Evolutionary conservation across 768 basidiomycete genomes (phyloP).

Genomic region (Lentinula detonsa): DNA sequence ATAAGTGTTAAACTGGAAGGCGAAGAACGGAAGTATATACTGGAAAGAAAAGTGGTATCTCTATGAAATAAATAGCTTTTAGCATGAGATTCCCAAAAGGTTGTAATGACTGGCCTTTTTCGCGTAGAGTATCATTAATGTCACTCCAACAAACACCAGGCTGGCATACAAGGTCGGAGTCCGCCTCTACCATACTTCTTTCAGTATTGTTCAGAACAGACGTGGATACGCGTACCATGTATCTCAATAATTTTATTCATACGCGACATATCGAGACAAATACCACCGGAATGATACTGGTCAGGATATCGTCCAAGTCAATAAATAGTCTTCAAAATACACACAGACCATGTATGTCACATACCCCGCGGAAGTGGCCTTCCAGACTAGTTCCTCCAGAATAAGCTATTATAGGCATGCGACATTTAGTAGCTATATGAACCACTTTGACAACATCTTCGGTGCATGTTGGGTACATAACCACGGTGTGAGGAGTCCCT

Average conservation of each 20-base stretch:
- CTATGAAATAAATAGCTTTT: slow-evolving; percentile 19
- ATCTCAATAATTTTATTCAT: slow-evolving; percentile 81
- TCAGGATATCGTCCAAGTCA: too few species aligned
- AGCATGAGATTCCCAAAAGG: neutral
- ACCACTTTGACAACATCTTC: slow-evolving; percentile 77
- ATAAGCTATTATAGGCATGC: slow-evolving; percentile 73
- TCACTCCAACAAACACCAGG: slow-evolving; percentile 67
- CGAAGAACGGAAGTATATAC: slow-evolving; percentile 27
- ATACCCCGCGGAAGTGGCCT: slow-evolving; percentile 64
- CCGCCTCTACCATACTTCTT: slow-evolving; percentile 40
- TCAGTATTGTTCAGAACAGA: neutral
- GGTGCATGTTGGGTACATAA: neutral
- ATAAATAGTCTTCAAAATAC: neutral
- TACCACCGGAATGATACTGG: slow-evolving; percentile 48
- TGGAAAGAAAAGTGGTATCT: slow-evolving; percentile 79
- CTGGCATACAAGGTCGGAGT: slow-evolving; percentile 71
- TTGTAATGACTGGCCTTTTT: slow-evolving; percentile 38
- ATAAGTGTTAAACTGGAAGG: neutral
- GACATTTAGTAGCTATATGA: slow-evolving; percentile 64
- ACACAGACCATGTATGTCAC: slow-evolving; percentile 13
- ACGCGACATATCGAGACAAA: slow-evolving; percentile 70
- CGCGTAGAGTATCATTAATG: slow-evolving; percentile 58
- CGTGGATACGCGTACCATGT: slow-evolving; percentile 39
- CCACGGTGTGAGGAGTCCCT: neutral
- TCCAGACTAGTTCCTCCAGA: slow-evolving; percentile 81